Base-by-base conservation (phyloP, 2,329 filamentous ascomycete genomes). In the Onygena corvina region DNA sequence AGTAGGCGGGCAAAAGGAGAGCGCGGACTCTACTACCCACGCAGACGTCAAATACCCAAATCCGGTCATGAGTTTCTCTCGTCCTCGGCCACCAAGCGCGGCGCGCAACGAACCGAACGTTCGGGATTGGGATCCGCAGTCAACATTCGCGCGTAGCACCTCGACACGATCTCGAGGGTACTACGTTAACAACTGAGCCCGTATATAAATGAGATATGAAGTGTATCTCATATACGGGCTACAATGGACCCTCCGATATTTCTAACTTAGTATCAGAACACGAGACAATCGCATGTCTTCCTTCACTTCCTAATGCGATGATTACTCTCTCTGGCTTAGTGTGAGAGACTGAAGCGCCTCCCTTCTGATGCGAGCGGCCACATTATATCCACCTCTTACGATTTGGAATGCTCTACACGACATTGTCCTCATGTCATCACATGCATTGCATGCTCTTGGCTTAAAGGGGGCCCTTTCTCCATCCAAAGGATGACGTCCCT, bases 51-150 rank as follows among this genome's bases (percentile, higher is more conserved):
- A 66, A 51, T 76, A 74, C 56, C 62, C 65, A 36, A 69, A 65
- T 27, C 72, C 73, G 0, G 64, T 65, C 3, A 59, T 71, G 56
- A 74, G 71, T 46, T 75, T 74, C 57, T 73, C 71, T 0, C 63
- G 63, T 4, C 72, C 72, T 4, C 65, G 68, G 44, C 66, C 70
- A 8, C 70, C 69, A 11, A 65, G 57, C 21, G 56, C 60, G 16
- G 51, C 57, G 1, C 57, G 59, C 14, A 44, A 30, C 8, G 36
- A 50, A 35, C 36, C 46, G 38, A 40, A 36, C 36, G 49, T 46
- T 3, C 61, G 59, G 27, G 64, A 64, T 2, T 68, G 66, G 66
- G 63, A 67, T 53, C 64, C 64, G 0, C 52, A 61, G 21, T 34
- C 62, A n/a, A 63, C 63, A 1, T 68, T 64, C 59, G 66, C 66